These are phyloP conservation scores for Phyllosticta capitalensis DNA, from an alignment of 2,329 filamentous ascomycete genomes.

Conservation along the genomic window DNA sequence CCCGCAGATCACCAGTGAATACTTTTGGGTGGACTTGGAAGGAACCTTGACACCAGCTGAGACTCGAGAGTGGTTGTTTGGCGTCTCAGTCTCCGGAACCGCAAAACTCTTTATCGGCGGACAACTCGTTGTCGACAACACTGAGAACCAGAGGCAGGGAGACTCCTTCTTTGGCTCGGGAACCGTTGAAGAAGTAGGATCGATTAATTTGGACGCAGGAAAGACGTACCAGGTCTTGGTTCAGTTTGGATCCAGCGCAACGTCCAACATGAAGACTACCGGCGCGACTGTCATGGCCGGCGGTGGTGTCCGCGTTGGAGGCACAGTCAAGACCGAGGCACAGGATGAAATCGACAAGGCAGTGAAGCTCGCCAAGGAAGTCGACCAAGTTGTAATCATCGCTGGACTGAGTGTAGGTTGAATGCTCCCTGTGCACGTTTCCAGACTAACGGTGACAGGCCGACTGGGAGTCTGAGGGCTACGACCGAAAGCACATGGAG, in stretches of 20 bases:
- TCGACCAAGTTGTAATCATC: slow-evolving; percentile 60
- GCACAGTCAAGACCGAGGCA: slow-evolving; percentile 47
- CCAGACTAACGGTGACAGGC: slow-evolving; percentile 1
- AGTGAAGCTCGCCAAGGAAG: slow-evolving; percentile 25
- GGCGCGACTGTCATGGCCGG: slow-evolving; percentile 12
- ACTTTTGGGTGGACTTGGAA: slow-evolving; percentile 14
- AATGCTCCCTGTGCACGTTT: neutral
- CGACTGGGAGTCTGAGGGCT: slow-evolving; percentile 20
- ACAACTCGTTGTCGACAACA: slow-evolving; percentile 27
- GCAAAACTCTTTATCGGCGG: slow-evolving; percentile 29
- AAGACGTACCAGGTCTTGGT: slow-evolving; percentile 34
- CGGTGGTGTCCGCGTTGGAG: slow-evolving; percentile 55
- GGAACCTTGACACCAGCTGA: slow-evolving; percentile 12
- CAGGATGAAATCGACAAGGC: slow-evolving; percentile 14
- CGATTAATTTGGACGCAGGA: slow-evolving; percentile 47
- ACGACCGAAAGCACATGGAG: slow-evolving; percentile 17
- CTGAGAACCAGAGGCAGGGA: slow-evolving; percentile 45
- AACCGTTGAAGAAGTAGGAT: slow-evolving; percentile 51
- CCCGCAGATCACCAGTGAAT: slow-evolving; percentile 2
- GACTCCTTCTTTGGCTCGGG: slow-evolving; percentile 54
- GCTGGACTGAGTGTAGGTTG: slow-evolving; percentile 52
- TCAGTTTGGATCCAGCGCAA: slow-evolving; percentile 12
- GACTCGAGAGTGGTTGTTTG: slow-evolving; percentile 13
- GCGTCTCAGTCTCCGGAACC: slow-evolving; percentile 13
- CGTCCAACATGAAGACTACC: slow-evolving; percentile 4